Evolutionary conservation across 1,284 basidiomycete species (phyloP).

Genomic region (Microbotryomycetes sp.): DNA sequence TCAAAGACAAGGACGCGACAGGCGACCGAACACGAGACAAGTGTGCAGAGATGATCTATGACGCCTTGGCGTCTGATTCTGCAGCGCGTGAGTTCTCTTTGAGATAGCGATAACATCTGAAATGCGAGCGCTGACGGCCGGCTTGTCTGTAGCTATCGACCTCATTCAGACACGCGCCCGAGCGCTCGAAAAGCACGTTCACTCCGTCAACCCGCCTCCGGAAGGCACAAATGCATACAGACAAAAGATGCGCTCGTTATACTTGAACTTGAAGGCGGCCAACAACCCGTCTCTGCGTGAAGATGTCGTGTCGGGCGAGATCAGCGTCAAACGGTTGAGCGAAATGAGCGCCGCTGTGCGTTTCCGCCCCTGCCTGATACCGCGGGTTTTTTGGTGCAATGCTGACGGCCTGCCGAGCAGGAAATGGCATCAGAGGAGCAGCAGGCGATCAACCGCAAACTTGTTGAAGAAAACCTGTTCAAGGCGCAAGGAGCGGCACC

Average conservation of each 20-base stretch:
- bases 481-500: slow-evolving; percentile 84
- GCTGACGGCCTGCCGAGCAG: slow-evolving; percentile 43
- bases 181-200: slow-evolving; percentile 21
- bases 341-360: not conserved
- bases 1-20: slow-evolving; percentile 50
- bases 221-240: slow-evolving; percentile 53
- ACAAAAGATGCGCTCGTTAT: slow-evolving; percentile 79
- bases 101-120: too few species aligned
- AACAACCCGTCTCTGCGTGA: slow-evolving; percentile 80
- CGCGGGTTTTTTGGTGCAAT: not conserved
- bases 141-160: slow-evolving; percentile 22
- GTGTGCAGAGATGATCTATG: slow-evolving; percentile 84
- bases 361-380: not conserved
- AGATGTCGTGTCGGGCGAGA: slow-evolving; percentile 72
- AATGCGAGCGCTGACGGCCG: too few species aligned
- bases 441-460: slow-evolving; percentile 70
- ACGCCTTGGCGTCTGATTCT: slow-evolving; percentile 77
- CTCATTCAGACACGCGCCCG: slow-evolving; percentile 19
- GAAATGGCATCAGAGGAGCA: slow-evolving; percentile 95
- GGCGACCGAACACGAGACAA: slow-evolving; percentile 59
- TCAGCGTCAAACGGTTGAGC: slow-evolving; percentile 57
- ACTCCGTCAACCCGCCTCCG: not conserved
- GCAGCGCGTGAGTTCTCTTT: slow-evolving; percentile 62
- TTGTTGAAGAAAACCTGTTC: slow-evolving; percentile 82
- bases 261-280: slow-evolving; percentile 90